Base-by-base conservation (phyloP, 768 basidiomycete genomes). In the Suillus sp. region DNA sequence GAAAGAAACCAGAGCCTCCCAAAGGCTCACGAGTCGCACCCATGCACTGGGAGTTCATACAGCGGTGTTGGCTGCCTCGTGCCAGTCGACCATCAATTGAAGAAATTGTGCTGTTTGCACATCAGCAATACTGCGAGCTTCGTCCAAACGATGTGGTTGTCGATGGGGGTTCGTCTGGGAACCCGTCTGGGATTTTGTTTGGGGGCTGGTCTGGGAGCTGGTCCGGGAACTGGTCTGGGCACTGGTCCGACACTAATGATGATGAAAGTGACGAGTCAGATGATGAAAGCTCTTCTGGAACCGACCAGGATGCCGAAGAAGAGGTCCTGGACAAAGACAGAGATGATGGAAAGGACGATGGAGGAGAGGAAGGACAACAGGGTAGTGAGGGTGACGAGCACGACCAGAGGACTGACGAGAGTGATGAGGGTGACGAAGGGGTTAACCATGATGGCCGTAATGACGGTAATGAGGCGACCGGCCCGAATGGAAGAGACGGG, bases 31-130 rank as follows among this genome's bases (percentile, higher is more conserved):
- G 78, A 51, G 75, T 81, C 16, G 73, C 75, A 18, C 76, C 80
- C 64, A 63, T 63, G 14, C 79, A 81, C 62, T 81, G 81, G 81
- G 66, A 72, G 2, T 71, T 82, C n/a, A 81, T 81, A 37, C 71
- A 77, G 67, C 68, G 65, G 27, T 81, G 80, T 62, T 82, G 80
- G 81, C 38, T 30, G 30, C 62, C 62, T 20, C 55, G 57, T 13
- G 51, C 27, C 16, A 50, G 48, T 50, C 48, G 48, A 27, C 48
- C 48, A 13, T 50, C 16, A 11, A 50, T 27, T 18, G 27, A 27
- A 50, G 48, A 50, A 16, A 27, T 50, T 27, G 27, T 50, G 16
- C 16, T 9, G 27, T 50, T 50, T 27, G 48, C 16, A 27, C 48
- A 27, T 50, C 48, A 50, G 14, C 48, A 27, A 50, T 50, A 50